Base-by-base conservation (phyloP, 2,329 filamentous ascomycete species). In the Aureobasidium pullulans region DNA sequence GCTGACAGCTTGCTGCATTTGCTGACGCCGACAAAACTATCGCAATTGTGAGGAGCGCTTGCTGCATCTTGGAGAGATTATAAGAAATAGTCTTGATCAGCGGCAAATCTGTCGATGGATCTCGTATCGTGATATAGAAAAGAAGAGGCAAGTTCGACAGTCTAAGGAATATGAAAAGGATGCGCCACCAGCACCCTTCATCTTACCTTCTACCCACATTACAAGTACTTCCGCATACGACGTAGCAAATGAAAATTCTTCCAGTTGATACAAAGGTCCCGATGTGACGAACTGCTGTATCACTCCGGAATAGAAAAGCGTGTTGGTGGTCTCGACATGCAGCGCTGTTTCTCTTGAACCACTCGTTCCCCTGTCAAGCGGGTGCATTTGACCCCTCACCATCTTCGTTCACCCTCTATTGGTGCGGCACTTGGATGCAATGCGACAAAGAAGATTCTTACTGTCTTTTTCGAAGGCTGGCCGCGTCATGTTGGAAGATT, bases 1-100 rank as follows among this genome's bases (percentile, higher is more conserved):
- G 37, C 50, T 54, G 50, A 54, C 37, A 54, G 37, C 50, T 34
- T 19, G 50, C 37, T 43, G 50, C 50, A 32, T 34, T 54, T n/a
- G 39, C 50, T 32, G 50, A 43, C 50, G 16, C 50, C 19, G 50
- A 42, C 39, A 54, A 34, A 6, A 54, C 8, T 2, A 23, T n/a
- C 8, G 16, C 29, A 5, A 43, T 43, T 19, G n/a, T 3, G 3
- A 54, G 3, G 2, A 54, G 5, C 8, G 10, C 39, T 54, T 43
- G 37, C 23, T 43, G 50, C 50, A 54, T 54, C 4, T 32, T 43
- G 37, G 29, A 29, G 3, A 4, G 23, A 10, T 16, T 23, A 6
- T 44, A n/a, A 7, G 4, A 43, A 7, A 9, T 15, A 8, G 16
- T 23, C 6, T 4, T 23, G n/a, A 6, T 4, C 5, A 9, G 4